These are phyloP conservation scores for Lantana camara DNA, from an alignment of 257 asterid genomes.

Conservation along the genomic window DNA sequence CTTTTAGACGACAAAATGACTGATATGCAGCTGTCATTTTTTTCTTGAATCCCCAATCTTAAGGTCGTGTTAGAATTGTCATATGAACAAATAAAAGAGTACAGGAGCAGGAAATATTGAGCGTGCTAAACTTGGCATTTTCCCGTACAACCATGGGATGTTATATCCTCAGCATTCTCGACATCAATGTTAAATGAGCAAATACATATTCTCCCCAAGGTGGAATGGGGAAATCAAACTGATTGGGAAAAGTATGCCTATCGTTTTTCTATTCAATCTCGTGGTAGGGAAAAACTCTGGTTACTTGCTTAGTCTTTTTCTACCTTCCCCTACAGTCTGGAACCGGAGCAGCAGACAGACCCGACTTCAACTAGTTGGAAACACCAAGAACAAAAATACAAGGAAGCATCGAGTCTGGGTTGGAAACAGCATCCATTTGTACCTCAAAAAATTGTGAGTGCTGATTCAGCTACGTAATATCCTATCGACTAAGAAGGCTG, in stretches of 20 bases:
- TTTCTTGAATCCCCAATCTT: too few relatives aligned
- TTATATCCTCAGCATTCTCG: background rate
- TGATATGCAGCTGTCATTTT: too few relatives aligned
- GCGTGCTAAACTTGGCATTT: background rate
- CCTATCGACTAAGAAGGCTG: slow-evolving; percentile 72
- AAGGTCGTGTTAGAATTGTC: too few relatives aligned
- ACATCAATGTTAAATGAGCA: background rate
- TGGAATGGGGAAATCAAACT: background rate
- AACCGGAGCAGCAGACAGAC: slow-evolving; percentile 4
- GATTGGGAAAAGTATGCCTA: background rate
- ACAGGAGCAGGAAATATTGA: too few relatives aligned
- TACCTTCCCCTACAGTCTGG: background rate
- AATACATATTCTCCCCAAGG: slow-evolving; percentile 4
- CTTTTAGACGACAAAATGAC: too few relatives aligned
- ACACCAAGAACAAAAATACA: slow-evolving; percentile 8
- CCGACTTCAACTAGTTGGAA: slow-evolving; percentile 23
- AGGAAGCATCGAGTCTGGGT: slow-evolving; percentile 22
- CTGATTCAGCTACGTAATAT: slow-evolving; percentile 40
- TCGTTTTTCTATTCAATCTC: slow-evolving; percentile 2
- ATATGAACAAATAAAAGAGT: too few relatives aligned
- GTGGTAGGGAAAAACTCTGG: slow-evolving; percentile 5
- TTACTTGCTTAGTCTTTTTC: slow-evolving; percentile 3
- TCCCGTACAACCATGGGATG: background rate
- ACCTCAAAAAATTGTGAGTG: slow-evolving; percentile 28
- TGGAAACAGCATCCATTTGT: slow-evolving; percentile 20